Conservation (phyloP, 1,284 basidiomycete species). For the Mycosarcoma maydis region DNA sequence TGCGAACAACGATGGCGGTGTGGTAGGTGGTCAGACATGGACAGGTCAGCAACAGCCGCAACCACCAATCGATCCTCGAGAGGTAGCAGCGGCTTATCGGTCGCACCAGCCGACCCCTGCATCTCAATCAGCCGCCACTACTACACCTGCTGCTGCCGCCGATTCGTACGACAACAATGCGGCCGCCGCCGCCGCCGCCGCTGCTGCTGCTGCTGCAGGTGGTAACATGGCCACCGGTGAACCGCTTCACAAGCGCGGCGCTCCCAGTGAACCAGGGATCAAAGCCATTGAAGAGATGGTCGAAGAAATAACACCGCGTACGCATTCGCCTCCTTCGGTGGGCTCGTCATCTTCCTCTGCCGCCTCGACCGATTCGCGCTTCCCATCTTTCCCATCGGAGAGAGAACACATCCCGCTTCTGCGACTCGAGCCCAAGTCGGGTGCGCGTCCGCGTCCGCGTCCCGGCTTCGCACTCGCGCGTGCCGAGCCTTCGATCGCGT, state of each 20-base stretch:
- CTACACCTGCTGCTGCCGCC: not conserved
- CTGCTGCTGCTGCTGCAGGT: too few species aligned
- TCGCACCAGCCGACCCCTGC: too few species aligned
- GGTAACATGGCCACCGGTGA: not conserved
- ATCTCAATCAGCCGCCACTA: too few species aligned
- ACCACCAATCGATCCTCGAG: too few species aligned
- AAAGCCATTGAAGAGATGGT: not conserved
- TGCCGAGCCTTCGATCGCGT: too few species aligned
- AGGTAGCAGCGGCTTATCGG: too few species aligned
- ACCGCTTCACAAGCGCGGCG: constrained; percentile 7
- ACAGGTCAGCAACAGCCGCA: too few species aligned
- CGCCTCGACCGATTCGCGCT: not conserved
- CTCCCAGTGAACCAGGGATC: not conserved
- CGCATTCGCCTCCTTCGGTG: not conserved
- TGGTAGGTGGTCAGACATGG: too few species aligned
- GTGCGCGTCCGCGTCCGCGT: not conserved
- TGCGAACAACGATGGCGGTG: too few species aligned
- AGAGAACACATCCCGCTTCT: not conserved
- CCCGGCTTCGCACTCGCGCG: not conserved
- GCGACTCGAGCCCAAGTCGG: not conserved
- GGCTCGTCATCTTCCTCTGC: not conserved
- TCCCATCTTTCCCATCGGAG: too few species aligned
- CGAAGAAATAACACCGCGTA: not conserved
- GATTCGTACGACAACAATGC: not conserved
- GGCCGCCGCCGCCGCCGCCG: not conserved